Base-by-base conservation (phyloP, 805 yeast genomes). In the Schwanniomyces vanrijiae region DNA sequence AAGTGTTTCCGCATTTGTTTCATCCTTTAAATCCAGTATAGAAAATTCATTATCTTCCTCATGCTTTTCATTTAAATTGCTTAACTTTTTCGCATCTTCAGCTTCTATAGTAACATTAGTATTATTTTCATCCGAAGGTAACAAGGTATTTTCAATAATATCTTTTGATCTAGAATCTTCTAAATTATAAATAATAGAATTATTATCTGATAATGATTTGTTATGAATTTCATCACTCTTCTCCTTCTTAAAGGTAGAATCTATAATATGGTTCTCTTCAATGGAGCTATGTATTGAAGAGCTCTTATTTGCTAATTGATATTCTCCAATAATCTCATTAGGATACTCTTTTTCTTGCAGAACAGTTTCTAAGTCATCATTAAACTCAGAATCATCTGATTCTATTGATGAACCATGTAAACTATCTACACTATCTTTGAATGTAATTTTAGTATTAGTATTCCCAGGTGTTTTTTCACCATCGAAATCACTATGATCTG, bases 401-500 rank as follows among this genome's bases (percentile, higher is more conserved):
- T 58, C 65, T 4, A 57, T 48, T 1, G 43, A 49, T 1, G 40
- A 44, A 19, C 41, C 43, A n/a, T 47, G 50, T 11, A 54, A 61
- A 16, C 55, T 53, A 25, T 47, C 50, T 3, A 51, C 13, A 11
- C 62, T 66, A 46, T 65, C 61, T 45, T 65, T 66, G 49, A 66
- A 60, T 1, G 64, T 47, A 5, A 55, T 51, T 42, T 62, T 66
- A 0, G 67, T 64, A 13, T 59, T 61, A 1, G 66, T 53, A 33
- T 61, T 66, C 2, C 65, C 68, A 2, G 72, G 71, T 2, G 70
- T 66, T 37, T 55, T 61, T 20, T 66, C 71, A 1, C 69, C 70
- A 47, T 65, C 70, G 11, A 18, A 47, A 8, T 45, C 55, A 21
- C 37, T 52, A 5, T 20, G 40, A 18, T 42, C 45, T 3, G 45